Conservation (phyloP, 2,329 filamentous ascomycete species). For the Lasiodiplodia theobromae region DNA sequence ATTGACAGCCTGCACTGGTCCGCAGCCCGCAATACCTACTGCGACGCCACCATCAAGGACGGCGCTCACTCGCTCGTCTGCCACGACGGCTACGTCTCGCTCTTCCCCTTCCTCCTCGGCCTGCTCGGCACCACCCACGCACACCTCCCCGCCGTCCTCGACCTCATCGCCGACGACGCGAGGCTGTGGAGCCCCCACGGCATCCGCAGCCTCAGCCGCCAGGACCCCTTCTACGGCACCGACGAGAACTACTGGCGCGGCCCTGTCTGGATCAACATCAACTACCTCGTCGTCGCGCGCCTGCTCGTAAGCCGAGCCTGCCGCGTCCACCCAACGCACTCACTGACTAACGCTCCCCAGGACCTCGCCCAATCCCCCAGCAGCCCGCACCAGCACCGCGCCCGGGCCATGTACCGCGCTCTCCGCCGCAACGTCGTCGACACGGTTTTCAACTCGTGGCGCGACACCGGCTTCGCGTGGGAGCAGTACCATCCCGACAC, state of each 20-base stretch:
- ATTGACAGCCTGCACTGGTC: conserved; percentile 95
- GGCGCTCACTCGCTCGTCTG: conserved; percentile 92
- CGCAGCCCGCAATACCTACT: conserved; percentile 79
- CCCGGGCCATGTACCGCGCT: conserved; percentile 76
- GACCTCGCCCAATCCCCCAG: conserved; percentile 66
- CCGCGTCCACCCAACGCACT: no score
- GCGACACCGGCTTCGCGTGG: conserved; percentile 94
- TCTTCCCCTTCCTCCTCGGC: conserved; percentile 91
- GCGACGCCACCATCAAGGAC: conserved; percentile 92
- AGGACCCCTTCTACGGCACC: conserved; percentile 82
- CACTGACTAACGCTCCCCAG: conserved; percentile 46
- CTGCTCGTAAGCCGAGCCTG: conserved; percentile 64
- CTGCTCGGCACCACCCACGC: conserved; percentile 74
- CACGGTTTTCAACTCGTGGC: conserved; percentile 88
- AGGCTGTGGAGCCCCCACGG: conserved; percentile 89
- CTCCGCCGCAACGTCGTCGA: conserved; percentile 86
- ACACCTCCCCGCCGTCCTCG: conserved; percentile 75
- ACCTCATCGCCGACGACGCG: conserved; percentile 79
- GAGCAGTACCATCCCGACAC: conserved; percentile 97
- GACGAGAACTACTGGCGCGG: conserved; percentile 97
- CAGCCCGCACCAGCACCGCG: conserved; percentile 71
- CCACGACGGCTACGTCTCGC: conserved; percentile 93
- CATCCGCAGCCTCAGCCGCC: conserved; percentile 84
- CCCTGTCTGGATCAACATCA: conserved; percentile 93
- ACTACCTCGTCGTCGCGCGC: conserved; percentile 81